Evolutionary conservation across 257 asterid species (phyloP).

Genomic region (Solanum tarapatanum): DNA sequence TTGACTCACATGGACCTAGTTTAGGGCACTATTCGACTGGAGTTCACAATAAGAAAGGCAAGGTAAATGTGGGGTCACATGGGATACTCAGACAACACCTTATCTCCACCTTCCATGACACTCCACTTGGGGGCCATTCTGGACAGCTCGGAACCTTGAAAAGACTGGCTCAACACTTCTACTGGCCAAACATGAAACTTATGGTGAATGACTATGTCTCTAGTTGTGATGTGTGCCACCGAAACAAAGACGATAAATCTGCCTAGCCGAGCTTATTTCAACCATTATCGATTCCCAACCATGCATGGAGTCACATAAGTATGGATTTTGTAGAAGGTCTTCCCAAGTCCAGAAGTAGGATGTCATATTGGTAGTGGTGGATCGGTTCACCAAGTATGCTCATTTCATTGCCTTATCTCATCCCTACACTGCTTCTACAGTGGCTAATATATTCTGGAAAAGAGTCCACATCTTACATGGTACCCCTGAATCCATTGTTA

Average conservation of each 20-base stretch:
- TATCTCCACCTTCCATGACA: background rate
- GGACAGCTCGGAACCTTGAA: background rate
- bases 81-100: background rate
- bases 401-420: background rate
- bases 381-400: background rate
- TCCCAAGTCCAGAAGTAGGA: background rate
- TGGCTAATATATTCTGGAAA: background rate
- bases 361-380: background rate
- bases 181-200: background rate
- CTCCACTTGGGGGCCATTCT: background rate
- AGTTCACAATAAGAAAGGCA: background rate
- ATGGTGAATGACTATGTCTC: background rate
- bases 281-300: background rate
- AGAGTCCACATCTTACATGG: background rate
- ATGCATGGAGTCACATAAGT: background rate
- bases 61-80: background rate
- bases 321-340: background rate
- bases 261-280: too few relatives aligned
- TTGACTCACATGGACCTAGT: background rate
- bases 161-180: background rate
- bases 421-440: background rate
- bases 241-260: background rate
- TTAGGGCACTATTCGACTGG: background rate
- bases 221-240: background rate
- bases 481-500: background rate